Evolutionary conservation across 192 early-diverging fungal genomes (phyloP).

Genomic region (Coemansia brasiliensis): DNA sequence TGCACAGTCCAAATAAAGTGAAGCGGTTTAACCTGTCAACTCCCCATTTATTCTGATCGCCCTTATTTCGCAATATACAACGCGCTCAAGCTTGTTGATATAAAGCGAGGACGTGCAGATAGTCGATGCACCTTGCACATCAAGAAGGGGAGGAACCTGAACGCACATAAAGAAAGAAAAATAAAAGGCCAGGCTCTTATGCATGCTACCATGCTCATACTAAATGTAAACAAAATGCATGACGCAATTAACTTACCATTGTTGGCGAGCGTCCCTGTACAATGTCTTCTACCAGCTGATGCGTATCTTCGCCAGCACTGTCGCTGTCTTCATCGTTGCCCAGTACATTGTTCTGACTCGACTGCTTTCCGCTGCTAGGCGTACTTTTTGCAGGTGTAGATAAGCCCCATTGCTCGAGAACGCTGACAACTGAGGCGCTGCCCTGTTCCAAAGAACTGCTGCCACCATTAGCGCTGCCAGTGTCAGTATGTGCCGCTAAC

Average conservation of each 20-base stretch:
- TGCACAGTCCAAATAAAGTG: no score
- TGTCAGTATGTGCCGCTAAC: background rate
- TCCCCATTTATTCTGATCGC: background rate
- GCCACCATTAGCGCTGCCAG: no score
- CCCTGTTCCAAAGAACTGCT: slow-evolving; percentile 27
- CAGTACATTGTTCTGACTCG: background rate
- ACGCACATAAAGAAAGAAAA: slow-evolving; percentile 4
- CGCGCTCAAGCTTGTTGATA: slow-evolving; percentile 1
- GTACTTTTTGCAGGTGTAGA: slow-evolving; percentile 7
- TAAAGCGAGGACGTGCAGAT: slow-evolving; percentile 2
- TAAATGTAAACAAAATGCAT: background rate
- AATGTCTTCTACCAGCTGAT: slow-evolving; percentile 7
- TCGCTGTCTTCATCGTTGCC: slow-evolving; percentile 1
- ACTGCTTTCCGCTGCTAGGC: background rate
- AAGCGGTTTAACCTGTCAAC: no score
- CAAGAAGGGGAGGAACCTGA: slow-evolving; percentile 6
- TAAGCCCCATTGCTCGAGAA: slow-evolving; percentile 52
- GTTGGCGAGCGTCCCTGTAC: slow-evolving; percentile 10
- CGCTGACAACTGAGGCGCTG: slow-evolving; percentile 23
- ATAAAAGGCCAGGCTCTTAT: no score
- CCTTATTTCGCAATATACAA: background rate
- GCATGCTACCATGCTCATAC: background rate
- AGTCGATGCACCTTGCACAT: slow-evolving; percentile 11
- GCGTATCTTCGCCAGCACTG: slow-evolving; percentile 8
- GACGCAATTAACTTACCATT: slow-evolving; percentile 13